These are phyloP conservation scores for Trichoderma gamsii DNA, from an alignment of 495 filamentous ascomycete species.

Conservation along the genomic window DNA sequence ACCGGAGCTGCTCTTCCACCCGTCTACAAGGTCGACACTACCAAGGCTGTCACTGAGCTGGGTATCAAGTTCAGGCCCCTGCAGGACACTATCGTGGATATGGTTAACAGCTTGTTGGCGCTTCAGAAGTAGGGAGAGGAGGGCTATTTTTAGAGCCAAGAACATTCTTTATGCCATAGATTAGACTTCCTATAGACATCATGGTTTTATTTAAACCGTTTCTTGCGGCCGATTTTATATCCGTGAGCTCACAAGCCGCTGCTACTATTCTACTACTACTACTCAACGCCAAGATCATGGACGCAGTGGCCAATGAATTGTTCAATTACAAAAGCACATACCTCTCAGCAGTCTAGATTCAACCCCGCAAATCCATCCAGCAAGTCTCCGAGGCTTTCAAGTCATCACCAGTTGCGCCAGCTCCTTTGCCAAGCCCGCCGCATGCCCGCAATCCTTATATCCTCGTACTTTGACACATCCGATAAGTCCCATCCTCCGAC, in stretches of 20 bases:
- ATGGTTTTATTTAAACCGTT: too few relatives aligned
- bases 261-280: neutral
- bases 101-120: slow-evolving; percentile 24
- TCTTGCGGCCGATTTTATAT: too few relatives aligned
- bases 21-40: slow-evolving; percentile 41
- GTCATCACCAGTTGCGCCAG: too few relatives aligned
- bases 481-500: too few relatives aligned
- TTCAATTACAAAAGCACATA: neutral
- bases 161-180: too few relatives aligned
- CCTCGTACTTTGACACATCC: neutral
- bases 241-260: neutral
- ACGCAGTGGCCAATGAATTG: neutral
- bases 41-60: slow-evolving; percentile 39
- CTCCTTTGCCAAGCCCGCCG: neutral
- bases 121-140: neutral
- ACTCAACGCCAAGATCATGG: neutral
- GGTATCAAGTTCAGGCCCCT: slow-evolving; percentile 45
- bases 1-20: slow-evolving; percentile 20
- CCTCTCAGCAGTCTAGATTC: too few relatives aligned
- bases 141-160: too few relatives aligned
- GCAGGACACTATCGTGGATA: slow-evolving; percentile 43
- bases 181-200: too few relatives aligned
- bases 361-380: too few relatives aligned
- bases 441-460: neutral
- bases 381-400: too few relatives aligned